Evolutionary conservation across 495 filamentous ascomycete genomes (phyloP).

Genomic region (Jackrogersella multiformis): DNA sequence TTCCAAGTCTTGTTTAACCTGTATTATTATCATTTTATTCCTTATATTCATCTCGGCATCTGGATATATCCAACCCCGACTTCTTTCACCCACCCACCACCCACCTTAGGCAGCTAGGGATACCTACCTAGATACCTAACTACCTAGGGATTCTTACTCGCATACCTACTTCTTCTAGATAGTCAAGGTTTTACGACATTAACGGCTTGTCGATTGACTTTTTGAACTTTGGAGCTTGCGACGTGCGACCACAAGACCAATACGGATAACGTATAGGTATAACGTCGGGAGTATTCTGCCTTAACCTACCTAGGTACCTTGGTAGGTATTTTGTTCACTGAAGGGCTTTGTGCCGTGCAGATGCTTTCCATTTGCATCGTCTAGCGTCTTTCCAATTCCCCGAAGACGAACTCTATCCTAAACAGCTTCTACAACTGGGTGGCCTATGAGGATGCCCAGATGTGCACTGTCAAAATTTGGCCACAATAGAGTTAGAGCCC

Average conservation of each 20-base stretch:
- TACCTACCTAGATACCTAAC: background rate
- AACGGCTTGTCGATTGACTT: conserved; percentile 31
- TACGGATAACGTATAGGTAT: background rate
- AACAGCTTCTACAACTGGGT: conserved; percentile 19
- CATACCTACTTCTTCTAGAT: background rate
- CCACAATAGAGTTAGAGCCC: conserved; percentile 32
- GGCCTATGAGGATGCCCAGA: conserved; percentile 28
- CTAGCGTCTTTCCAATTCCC: conserved; percentile 31
- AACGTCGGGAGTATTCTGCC: too few species aligned
- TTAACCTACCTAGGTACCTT: too few species aligned
- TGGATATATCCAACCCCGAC: conserved; percentile 13
- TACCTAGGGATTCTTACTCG: background rate
- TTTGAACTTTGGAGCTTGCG: conserved; percentile 7
- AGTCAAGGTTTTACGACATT: conserved; percentile 28
- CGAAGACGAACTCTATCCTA: conserved; percentile 34
- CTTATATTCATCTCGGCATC: conserved; percentile 10
- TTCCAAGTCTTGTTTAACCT: conserved; percentile 1
- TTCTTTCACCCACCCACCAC: background rate
- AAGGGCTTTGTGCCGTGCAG: conserved; percentile 2
- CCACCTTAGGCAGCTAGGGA: background rate
- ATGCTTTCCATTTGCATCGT: conserved; percentile 25
- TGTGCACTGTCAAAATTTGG: conserved; percentile 19
- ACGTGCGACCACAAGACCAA: conserved; percentile 5
- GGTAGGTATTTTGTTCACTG: background rate
- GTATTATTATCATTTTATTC: conserved; percentile 27